These are phyloP conservation scores for Claviceps sorghi DNA, from an alignment of 2,329 filamentous ascomycete species.

Conservation along the genomic window DNA sequence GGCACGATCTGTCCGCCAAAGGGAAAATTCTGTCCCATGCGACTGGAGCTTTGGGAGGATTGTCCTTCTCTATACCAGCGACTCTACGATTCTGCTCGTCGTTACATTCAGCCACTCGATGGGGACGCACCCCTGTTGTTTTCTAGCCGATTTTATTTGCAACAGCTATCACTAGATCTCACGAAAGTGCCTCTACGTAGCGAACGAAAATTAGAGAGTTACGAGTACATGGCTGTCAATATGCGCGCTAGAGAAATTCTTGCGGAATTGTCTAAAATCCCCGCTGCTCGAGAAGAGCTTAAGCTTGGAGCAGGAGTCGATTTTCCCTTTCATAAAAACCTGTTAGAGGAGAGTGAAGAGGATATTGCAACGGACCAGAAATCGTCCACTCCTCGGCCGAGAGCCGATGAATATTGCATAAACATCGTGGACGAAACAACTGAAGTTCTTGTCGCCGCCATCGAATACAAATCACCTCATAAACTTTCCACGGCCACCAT, in stretches of 20 bases:
- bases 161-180: not conserved
- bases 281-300: not conserved
- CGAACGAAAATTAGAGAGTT: not conserved
- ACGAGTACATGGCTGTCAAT: not conserved
- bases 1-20: not conserved
- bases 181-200: not conserved
- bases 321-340: not conserved
- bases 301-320: not conserved
- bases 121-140: not conserved
- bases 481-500: not conserved
- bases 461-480: conserved; percentile 1
- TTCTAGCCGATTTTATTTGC: not conserved
- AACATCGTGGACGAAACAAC: not conserved
- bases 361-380: not conserved
- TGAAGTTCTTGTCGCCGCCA: not conserved
- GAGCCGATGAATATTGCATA: not conserved
- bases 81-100: not conserved
- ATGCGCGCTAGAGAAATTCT: not conserved
- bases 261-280: not conserved
- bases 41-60: not conserved
- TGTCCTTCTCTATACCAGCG: not conserved
- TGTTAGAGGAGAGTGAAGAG: not conserved
- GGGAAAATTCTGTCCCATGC: not conserved
- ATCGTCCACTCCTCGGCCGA: not conserved
- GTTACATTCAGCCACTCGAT: not conserved